phyloP scores from a whole-genome alignment of 768 basidiomycete species.

The Lyophyllum decastes region DNA sequence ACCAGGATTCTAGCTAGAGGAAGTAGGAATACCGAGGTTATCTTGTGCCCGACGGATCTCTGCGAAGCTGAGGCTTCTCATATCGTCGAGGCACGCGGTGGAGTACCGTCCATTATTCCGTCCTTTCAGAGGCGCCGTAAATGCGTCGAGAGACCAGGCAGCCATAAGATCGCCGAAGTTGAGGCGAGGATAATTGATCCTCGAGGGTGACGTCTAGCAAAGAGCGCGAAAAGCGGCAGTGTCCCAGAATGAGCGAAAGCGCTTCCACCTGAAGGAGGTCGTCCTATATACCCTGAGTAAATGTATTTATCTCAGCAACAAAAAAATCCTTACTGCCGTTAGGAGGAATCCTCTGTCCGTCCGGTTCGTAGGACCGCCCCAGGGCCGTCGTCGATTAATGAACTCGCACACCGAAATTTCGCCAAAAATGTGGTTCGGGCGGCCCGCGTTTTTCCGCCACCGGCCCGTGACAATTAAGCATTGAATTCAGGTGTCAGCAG shows the following conservation, averaged over 20 bases:
- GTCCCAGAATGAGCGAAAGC: not conserved
- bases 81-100: not conserved
- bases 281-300: not conserved
- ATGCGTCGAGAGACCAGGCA: not conserved
- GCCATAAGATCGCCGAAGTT: not conserved
- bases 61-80: not conserved
- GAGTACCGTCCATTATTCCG: no score
- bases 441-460: not conserved
- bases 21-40: not conserved
- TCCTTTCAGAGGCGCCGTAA: not conserved
- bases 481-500: not conserved
- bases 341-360: no score
- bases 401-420: slow-evolving; percentile 2
- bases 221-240: not conserved
- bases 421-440: not conserved
- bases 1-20: not conserved
- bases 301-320: not conserved
- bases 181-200: not conserved
- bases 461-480: not conserved
- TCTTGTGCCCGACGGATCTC: not conserved
- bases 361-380: not conserved
- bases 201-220: not conserved
- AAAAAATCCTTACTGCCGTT: no score
- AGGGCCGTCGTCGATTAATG: not conserved
- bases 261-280: not conserved